A percentile compares a stretch with the other conserved stretches of the same genome.
Conservation (phyloP, 2,329 filamentous ascomycete genomes). For the Cytospora paraplurivora region DNA sequence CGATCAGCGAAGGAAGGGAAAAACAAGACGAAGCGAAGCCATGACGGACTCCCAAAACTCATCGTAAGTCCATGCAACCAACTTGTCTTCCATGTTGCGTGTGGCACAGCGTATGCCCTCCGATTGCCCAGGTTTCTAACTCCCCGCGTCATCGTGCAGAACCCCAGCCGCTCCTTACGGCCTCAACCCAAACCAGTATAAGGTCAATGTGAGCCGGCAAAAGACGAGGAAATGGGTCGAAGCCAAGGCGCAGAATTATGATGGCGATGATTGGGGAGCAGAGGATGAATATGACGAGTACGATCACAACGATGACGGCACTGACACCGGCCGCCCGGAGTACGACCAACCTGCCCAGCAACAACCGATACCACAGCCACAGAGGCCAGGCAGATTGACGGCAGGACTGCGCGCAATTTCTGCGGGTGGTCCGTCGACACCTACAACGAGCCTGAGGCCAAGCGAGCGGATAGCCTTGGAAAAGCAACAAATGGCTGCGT, state of each 20-base stretch:
- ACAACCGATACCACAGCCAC: constrained; percentile 26
- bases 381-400: constrained; percentile 23
- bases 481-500: constrained; percentile 21
- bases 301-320: constrained; percentile 49
- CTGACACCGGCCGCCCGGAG: constrained; percentile 13
- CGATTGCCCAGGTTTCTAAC: constrained; percentile 19
- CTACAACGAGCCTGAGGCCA: constrained; percentile 23
- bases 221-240: constrained; percentile 97
- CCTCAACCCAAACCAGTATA: constrained; percentile 55
- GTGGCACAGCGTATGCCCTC: constrained; percentile 11
- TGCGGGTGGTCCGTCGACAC: constrained; percentile 20
- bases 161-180: constrained; percentile 31
- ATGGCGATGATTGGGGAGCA: constrained; percentile 90
- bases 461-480: constrained; percentile 28
- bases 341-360: background rate
- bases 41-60: constrained; percentile 24
- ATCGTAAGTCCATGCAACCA: constrained; percentile 21
- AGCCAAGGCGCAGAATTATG: constrained; percentile 83
- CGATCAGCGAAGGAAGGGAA: background rate
- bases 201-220: constrained; percentile 81
- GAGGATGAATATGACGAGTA: constrained; percentile 66
- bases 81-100: background rate
- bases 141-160: constrained; percentile 29
- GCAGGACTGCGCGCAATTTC: constrained; percentile 25
- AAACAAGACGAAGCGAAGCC: background rate